phyloP scores from a whole-genome alignment of 73 alveolate species.

The Blepharisma stoltei region DNA sequence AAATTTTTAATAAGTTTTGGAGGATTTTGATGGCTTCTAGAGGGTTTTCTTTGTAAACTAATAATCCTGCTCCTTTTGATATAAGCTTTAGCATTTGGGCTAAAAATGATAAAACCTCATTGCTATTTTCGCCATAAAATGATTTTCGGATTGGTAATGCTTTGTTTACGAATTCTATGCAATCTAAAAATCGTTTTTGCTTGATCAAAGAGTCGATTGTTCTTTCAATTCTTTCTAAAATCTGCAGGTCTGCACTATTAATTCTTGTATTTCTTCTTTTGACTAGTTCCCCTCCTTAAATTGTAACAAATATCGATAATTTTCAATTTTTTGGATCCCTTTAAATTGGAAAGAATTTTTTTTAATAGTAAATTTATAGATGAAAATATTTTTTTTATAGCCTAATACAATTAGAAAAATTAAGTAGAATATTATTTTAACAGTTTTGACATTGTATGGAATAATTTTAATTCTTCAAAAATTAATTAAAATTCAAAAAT shows the following conservation, averaged over 20 bases:
- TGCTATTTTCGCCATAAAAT: neutral
- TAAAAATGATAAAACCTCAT: neutral
- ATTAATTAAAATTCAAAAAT: no score
- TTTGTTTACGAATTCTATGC: neutral
- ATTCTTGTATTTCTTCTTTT: no score
- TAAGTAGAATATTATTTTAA: no score
- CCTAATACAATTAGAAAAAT: no score
- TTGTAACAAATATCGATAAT: no score
- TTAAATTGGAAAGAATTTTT: no score
- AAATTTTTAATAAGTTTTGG: neutral
- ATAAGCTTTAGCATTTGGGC: neutral
- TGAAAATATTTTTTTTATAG: no score
- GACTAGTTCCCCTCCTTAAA: no score
- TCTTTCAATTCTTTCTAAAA: constrained; percentile 26
- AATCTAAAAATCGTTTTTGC: neutral
- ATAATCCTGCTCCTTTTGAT: neutral
- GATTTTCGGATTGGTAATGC: neutral
- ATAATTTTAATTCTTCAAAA: no score
- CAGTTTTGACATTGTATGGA: no score
- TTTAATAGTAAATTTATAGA: no score
- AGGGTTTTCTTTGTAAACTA: neutral
- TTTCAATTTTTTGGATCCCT: no score
- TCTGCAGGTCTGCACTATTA: constrained; percentile 1
- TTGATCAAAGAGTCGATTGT: neutral
- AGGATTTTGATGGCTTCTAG: neutral